Conservation (phyloP, 108 stramenopile species). For the Cyclostephanos invisitatus region DNA sequence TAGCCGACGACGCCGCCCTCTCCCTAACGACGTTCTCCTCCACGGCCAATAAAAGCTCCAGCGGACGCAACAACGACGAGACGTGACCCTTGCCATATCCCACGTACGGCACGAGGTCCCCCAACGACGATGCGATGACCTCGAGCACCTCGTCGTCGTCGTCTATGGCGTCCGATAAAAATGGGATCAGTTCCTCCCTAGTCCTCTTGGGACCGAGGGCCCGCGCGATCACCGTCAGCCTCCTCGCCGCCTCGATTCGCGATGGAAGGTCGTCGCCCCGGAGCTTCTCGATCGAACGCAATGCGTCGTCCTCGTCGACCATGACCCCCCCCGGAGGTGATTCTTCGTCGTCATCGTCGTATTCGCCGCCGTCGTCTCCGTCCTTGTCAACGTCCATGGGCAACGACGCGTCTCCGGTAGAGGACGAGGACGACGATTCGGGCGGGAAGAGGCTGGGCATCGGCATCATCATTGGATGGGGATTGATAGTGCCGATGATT, state of each 20-base stretch:
- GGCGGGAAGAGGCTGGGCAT: constrained; percentile 15
- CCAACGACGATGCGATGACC: constrained; percentile 68
- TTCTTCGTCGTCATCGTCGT: constrained; percentile 1
- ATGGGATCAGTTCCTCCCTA: constrained; percentile 81
- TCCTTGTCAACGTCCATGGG: constrained; percentile 5
- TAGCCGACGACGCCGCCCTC: constrained; percentile 60
- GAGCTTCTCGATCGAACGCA: constrained; percentile 79
- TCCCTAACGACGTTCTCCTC: constrained; percentile 84
- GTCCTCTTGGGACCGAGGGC: constrained; percentile 78
- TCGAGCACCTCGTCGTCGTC: constrained; percentile 87
- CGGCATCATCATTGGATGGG: not conserved
- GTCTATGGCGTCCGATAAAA: constrained; percentile 80
- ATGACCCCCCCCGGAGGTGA: not conserved
- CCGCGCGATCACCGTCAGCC: constrained; percentile 62
- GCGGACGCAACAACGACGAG: constrained; percentile 73
- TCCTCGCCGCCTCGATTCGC: constrained; percentile 69
- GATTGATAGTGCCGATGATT: constrained; percentile 30
- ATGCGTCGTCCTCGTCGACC: constrained; percentile 74
- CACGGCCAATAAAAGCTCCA: constrained; percentile 90
- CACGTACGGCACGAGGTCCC: constrained; percentile 64
- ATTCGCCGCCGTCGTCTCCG: not conserved
- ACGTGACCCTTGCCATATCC: constrained; percentile 67
- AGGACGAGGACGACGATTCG: constrained; percentile 9
- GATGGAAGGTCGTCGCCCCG: constrained; percentile 72
- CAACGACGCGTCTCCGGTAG: not conserved